Percentiles rank a stretch among this genome's conserved stretches.
phyloP scores from a whole-genome alignment of 768 basidiomycete species.

The Harrya chromipes region DNA sequence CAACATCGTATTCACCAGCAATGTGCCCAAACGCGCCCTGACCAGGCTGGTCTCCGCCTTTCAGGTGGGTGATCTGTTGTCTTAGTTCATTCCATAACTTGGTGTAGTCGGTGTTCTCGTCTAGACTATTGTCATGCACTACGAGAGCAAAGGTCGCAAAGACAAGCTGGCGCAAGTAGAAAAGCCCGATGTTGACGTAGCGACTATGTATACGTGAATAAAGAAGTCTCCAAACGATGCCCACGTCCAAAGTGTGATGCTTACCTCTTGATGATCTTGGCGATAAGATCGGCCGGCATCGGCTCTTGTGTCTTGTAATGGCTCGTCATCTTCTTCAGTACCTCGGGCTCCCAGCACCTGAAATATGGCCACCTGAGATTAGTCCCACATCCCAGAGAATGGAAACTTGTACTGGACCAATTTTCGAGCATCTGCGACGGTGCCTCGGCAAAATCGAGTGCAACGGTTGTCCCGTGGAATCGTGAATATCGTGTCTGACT shows the following conservation, averaged over 20 bases:
- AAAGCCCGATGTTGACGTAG: slow-evolving; percentile 80
- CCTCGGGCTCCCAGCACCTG: slow-evolving; percentile 81
- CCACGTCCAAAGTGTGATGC: not conserved
- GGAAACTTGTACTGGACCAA: slow-evolving; percentile 45
- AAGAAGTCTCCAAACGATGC: no score
- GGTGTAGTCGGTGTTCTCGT: slow-evolving; percentile 64
- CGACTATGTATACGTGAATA: slow-evolving; percentile 37
- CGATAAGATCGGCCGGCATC: slow-evolving; percentile 63
- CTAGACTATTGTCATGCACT: slow-evolving; percentile 39
- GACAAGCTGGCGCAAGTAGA: slow-evolving; percentile 69
- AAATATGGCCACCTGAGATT: not conserved
- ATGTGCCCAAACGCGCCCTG: slow-evolving; percentile 79
- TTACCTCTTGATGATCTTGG: slow-evolving; percentile 77
- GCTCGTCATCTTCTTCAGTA: slow-evolving; percentile 71
- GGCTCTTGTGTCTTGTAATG: slow-evolving; percentile 76
- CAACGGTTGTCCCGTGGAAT: slow-evolving; percentile 83
- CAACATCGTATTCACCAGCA: slow-evolving; percentile 66
- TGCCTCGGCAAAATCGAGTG: slow-evolving; percentile 84
- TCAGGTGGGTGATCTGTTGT: slow-evolving; percentile 66
- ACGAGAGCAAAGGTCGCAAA: slow-evolving; percentile 45
- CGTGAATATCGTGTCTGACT: slow-evolving; percentile 66
- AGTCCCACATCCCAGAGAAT: not conserved
- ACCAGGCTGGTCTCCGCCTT: slow-evolving; percentile 57
- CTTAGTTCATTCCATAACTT: slow-evolving; percentile 73
- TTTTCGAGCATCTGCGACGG: slow-evolving; percentile 93